These are phyloP conservation scores for Hypoxylon crocopeplum DNA, from an alignment of 495 filamentous ascomycete species.

Conservation along the genomic window DNA sequence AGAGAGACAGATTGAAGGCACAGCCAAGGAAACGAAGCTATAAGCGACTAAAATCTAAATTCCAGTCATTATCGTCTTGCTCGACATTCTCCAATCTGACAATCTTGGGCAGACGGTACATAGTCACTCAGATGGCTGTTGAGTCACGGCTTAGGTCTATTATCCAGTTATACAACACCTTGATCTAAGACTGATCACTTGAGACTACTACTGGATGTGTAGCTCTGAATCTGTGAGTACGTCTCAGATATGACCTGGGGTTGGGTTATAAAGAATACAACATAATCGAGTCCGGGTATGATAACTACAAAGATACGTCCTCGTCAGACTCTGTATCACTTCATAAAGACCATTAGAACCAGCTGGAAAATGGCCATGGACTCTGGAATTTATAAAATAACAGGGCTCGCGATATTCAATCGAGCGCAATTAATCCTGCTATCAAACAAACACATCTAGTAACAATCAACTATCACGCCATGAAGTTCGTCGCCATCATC, in stretches of 20 bases:
- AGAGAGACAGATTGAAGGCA: slow-evolving; percentile 36
- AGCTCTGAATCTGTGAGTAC: no score
- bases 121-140: no score
- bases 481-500: slow-evolving; percentile 8
- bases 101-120: no score
- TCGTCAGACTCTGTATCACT: not conserved
- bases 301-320: not conserved
- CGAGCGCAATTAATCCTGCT: not conserved
- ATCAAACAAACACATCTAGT: not conserved
- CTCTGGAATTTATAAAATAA: not conserved
- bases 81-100: slow-evolving; percentile 9
- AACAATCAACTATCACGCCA: not conserved
- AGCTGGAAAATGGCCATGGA: not conserved
- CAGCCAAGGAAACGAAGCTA: slow-evolving; percentile 24
- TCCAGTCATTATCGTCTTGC: no score
- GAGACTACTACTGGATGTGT: no score
- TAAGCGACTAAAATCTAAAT: no score
- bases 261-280: no score
- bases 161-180: no score
- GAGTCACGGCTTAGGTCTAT: no score
- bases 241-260: no score
- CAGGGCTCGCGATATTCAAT: not conserved
- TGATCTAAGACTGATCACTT: no score
- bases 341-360: not conserved
- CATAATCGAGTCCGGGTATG: not conserved